Evolutionary conservation across 2,329 filamentous ascomycete species (phyloP).

Genomic region (Myriosclerotinia curreyana): DNA sequence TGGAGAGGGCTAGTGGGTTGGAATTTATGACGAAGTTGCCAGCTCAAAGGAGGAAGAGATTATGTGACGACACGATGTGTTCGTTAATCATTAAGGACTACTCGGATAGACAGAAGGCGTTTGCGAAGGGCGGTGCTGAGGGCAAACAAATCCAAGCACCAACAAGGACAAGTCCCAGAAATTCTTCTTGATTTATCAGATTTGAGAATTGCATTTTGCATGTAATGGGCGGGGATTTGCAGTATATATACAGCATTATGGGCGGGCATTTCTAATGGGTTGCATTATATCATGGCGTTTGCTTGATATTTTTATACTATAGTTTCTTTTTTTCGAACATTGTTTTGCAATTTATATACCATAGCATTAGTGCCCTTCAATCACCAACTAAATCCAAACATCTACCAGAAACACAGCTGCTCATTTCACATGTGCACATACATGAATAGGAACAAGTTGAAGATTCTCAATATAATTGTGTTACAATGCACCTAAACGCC

Average conservation of each 20-base stretch:
- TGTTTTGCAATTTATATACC: constrained; percentile 19
- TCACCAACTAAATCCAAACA: constrained; percentile 1
- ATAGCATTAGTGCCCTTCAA: constrained; percentile 23
- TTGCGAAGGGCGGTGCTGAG: constrained; percentile 38
- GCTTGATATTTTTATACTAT: constrained; percentile 1
- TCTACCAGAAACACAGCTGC: neutral
- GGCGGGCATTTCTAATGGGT: constrained; percentile 11
- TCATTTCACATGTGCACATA: neutral
- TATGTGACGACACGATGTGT: constrained; percentile 86
- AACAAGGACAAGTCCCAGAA: constrained; percentile 37
- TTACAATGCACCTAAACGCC: constrained; percentile 13
- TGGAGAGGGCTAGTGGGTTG: constrained; percentile 87
- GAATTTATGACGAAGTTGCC: constrained; percentile 86
- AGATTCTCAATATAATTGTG: neutral
- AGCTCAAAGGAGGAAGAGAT: constrained; percentile 64
- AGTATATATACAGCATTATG: constrained; percentile 18
- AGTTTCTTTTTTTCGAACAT: neutral
- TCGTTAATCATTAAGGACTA: constrained; percentile 81
- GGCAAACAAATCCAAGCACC: constrained; percentile 24
- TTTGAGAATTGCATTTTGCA: constrained; percentile 3
- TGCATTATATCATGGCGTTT: constrained; percentile 29
- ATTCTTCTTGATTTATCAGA: constrained; percentile 26
- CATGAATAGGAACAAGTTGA: neutral
- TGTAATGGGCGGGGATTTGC: constrained; percentile 26
- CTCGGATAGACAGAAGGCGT: constrained; percentile 58